Evolutionary conservation across 257 asterid genomes (phyloP).

Genomic region (Salvia splendens): DNA sequence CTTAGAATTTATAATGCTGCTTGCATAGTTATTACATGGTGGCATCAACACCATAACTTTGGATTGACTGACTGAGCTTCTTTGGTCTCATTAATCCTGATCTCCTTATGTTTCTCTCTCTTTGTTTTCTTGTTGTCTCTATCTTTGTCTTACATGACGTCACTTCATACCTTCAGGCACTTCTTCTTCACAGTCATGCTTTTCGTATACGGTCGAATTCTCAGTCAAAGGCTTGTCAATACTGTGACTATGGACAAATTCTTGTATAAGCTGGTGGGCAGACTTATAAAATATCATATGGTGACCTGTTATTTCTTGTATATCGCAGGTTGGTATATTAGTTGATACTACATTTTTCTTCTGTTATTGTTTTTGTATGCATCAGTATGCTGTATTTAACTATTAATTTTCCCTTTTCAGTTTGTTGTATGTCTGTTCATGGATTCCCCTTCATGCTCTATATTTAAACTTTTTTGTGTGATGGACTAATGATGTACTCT

Average conservation of each 20-base stretch:
- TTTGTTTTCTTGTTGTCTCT: not conserved
- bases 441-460: conserved; percentile 12
- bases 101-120: not conserved
- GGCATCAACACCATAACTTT: conserved; percentile 24
- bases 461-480: conserved; percentile 16
- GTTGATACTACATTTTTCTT: conserved; percentile 16
- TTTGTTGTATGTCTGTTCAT: conserved; percentile 16
- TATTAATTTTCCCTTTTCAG: conserved; percentile 8
- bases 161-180: conserved; percentile 58
- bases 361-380: not conserved
- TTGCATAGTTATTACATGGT: not conserved
- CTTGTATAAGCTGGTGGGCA: conserved; percentile 73
- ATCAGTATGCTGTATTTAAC: not conserved
- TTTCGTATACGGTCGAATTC: conserved; percentile 87
- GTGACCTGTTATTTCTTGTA: conserved; percentile 90
- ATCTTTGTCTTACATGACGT: conserved; percentile 11
- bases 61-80: conserved; percentile 22
- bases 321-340: conserved; percentile 63
- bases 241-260: conserved; percentile 74
- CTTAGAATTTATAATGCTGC: not conserved
- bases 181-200: conserved; percentile 95
- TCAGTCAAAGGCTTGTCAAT: conserved; percentile 88
- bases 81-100: conserved; percentile 9
- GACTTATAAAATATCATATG: conserved; percentile 87
- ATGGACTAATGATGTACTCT: not conserved